Conservation (phyloP, 2,329 filamentous ascomycete species). For the Tolypocladium cylindrosporum region DNA sequence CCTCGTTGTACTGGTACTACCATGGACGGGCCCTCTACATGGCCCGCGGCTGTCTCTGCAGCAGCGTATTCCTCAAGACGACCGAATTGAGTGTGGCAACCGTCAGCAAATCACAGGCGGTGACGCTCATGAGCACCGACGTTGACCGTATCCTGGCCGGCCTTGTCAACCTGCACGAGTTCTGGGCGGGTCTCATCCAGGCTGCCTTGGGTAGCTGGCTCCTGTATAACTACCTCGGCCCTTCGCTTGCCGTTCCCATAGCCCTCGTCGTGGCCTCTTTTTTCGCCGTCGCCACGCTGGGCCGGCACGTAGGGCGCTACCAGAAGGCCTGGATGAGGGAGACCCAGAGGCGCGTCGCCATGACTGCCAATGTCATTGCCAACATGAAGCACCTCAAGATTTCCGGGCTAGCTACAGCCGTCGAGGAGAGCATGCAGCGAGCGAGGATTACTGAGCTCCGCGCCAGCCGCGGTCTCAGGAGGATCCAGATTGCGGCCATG, state of each 20-base stretch:
- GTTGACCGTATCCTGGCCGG: conserved; percentile 30
- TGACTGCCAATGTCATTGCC: conserved; percentile 19
- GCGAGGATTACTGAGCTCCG: conserved; percentile 8
- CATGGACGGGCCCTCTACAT: conserved; percentile 21
- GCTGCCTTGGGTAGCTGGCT: conserved; percentile 35
- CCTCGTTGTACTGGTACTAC: conserved; percentile 28
- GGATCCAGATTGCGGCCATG: too few species aligned
- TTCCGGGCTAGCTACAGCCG: conserved; percentile 17
- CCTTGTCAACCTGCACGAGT: conserved; percentile 24
- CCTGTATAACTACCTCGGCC: conserved; percentile 25
- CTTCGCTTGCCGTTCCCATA: neutral
- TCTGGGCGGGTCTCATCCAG: conserved; percentile 30
- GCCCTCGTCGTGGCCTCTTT: neutral
- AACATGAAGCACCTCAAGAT: conserved; percentile 18
- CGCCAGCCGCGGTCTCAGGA: too few species aligned
- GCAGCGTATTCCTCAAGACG: conserved; percentile 23
- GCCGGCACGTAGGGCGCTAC: conserved; percentile 2
- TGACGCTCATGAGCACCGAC: conserved; percentile 39
- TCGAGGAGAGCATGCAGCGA: conserved; percentile 3
- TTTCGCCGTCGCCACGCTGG: neutral
- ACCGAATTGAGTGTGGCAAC: conserved; percentile 18
- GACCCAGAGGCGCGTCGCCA: conserved; percentile 23
- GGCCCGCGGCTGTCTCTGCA: conserved; percentile 20
- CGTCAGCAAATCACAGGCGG: conserved; percentile 26
- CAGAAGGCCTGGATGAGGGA: conserved; percentile 25